Percentiles rank a stretch among this genome's conserved stretches.
Conservation (phyloP, 306 rosid genomes). For the Gastrolobium villosum region DNA sequence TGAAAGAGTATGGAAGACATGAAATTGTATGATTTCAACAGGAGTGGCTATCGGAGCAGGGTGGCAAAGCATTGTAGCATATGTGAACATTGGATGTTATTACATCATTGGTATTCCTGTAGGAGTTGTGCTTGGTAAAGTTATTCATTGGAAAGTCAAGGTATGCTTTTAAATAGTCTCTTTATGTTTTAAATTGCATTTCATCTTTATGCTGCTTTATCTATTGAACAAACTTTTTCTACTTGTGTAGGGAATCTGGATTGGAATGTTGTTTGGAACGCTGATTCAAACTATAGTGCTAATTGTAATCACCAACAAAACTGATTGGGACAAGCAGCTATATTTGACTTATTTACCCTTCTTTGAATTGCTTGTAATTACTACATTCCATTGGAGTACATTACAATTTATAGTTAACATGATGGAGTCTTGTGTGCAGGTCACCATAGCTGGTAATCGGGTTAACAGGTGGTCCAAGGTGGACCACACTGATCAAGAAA, state of each 20-base stretch:
- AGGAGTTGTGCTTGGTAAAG: constrained; percentile 57
- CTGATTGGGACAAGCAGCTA: constrained; percentile 77
- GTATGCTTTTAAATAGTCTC: constrained; percentile 9
- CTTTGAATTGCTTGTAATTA: background rate
- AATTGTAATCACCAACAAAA: constrained; percentile 57
- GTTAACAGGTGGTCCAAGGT: constrained; percentile 49
- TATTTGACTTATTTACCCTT: background rate
- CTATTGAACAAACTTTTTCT: constrained; percentile 1
- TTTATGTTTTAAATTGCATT: background rate
- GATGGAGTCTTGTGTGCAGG: constrained; percentile 37
- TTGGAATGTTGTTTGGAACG: constrained; percentile 79
- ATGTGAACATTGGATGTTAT: constrained; percentile 66
- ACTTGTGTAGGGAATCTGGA: constrained; percentile 65
- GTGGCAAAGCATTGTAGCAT: constrained; percentile 68
- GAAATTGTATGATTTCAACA: constrained; percentile 10
- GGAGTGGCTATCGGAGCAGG: constrained; percentile 79
- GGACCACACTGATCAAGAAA: constrained; percentile 43
- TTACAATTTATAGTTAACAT: background rate
- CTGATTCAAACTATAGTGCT: constrained; percentile 67
- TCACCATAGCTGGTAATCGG: constrained; percentile 49
- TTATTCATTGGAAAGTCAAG: constrained; percentile 53
- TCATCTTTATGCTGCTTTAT: background rate
- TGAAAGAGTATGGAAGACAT: background rate
- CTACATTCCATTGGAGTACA: background rate
- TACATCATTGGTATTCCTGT: constrained; percentile 65